A percentile compares a stretch with the other conserved stretches of the same genome.
These are phyloP conservation scores for Pseudogymnoascus destructans DNA, from an alignment of 2,329 filamentous ascomycete species.

Conservation along the genomic window DNA sequence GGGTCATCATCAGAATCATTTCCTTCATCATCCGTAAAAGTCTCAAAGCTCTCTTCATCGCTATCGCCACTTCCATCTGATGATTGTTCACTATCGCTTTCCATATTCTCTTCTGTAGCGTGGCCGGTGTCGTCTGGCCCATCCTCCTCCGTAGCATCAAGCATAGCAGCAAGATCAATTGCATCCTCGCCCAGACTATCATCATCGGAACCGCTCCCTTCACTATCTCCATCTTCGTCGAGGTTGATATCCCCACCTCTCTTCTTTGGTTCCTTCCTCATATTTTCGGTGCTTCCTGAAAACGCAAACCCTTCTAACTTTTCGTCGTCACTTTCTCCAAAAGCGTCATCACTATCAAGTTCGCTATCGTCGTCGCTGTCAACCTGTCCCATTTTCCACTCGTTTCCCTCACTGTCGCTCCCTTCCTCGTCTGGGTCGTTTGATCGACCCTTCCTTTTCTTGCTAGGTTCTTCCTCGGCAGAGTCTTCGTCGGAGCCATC, in stretches of 20 bases:
- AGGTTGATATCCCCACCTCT: slow-evolving; percentile 35
- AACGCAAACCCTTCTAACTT: slow-evolving; percentile 55
- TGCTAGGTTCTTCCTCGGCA: slow-evolving; percentile 25
- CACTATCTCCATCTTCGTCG: slow-evolving; percentile 32
- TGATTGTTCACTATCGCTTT: slow-evolving; percentile 41
- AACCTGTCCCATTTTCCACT: slow-evolving; percentile 53
- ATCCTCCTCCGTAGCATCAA: slow-evolving; percentile 22
- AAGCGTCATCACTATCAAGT: slow-evolving; percentile 58
- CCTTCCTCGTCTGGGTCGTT: slow-evolving; percentile 37
- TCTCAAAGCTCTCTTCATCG: slow-evolving; percentile 38
- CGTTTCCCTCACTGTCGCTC: slow-evolving; percentile 55
- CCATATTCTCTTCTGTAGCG: slow-evolving; percentile 34
- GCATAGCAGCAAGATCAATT: slow-evolving; percentile 25
- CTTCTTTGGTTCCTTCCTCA: slow-evolving; percentile 36
- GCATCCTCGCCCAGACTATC: slow-evolving; percentile 48
- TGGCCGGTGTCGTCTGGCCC: slow-evolving; percentile 24
- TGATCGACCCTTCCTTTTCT: slow-evolving; percentile 26
- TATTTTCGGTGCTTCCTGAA: slow-evolving; percentile 41
- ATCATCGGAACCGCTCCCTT: slow-evolving; percentile 44
- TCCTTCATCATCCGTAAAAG: slow-evolving; percentile 32
- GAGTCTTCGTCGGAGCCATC: slow-evolving; percentile 33
- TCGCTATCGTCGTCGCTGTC: slow-evolving; percentile 55
- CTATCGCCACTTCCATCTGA: slow-evolving; percentile 40
- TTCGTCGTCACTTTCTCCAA: slow-evolving; percentile 60
- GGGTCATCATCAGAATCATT: slow-evolving; percentile 30